phyloP scores from a whole-genome alignment of 2,329 filamentous ascomycete species.

The Grosmannia penicillata region DNA sequence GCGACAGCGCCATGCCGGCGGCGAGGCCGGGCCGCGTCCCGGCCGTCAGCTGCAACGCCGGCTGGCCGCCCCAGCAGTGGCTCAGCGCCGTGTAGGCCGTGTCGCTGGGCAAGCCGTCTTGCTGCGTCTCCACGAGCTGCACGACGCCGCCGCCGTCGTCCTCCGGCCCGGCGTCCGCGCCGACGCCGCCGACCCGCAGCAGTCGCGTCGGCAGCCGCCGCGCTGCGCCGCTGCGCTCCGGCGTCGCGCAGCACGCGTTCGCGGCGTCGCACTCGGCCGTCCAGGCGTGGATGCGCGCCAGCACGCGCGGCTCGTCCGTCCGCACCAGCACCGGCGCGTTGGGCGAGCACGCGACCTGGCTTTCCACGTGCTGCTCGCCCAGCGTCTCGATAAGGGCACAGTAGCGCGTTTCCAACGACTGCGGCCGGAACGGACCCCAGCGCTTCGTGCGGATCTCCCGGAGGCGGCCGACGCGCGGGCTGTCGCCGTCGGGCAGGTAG shows the following conservation, averaged over 20 bases:
- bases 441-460: neutral
- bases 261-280: neutral
- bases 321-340: neutral
- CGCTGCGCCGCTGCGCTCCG: neutral
- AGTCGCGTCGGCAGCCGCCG: neutral
- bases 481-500: no score
- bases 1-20: neutral
- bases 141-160: neutral
- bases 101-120: neutral
- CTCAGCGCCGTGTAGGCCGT: neutral
- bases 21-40: neutral
- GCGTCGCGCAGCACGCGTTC: neutral
- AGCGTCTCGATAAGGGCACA: neutral
- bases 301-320: neutral
- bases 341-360: neutral
- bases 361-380: neutral
- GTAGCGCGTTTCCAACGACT: neutral
- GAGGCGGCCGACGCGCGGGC: neutral
- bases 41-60: neutral
- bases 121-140: neutral
- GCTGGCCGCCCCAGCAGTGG: conserved; percentile 1
- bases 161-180: neutral
- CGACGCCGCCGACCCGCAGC: neutral
- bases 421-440: neutral
- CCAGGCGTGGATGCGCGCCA: neutral